Evolutionary conservation across 768 basidiomycete species (phyloP).

Genomic region (Pulveroboletus sp.): DNA sequence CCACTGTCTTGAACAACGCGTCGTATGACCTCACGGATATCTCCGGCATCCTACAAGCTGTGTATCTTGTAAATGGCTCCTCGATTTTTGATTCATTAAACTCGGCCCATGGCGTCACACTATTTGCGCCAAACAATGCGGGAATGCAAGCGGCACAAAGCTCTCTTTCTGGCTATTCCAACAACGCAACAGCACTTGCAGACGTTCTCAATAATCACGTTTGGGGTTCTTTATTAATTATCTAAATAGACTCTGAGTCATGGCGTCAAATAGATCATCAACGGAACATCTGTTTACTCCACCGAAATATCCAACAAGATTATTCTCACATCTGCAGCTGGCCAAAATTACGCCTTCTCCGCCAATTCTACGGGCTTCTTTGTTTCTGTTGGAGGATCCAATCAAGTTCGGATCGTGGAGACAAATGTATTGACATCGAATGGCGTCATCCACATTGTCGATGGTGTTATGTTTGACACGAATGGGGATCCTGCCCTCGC

Average conservation of each 20-base stretch:
- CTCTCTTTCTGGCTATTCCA: conserved; percentile 29
- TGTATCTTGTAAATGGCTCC: conserved; percentile 24
- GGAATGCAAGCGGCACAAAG: conserved; percentile 42
- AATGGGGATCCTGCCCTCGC: conserved; percentile 42
- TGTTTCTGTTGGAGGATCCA: conserved; percentile 43
- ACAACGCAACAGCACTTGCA: conserved; percentile 45
- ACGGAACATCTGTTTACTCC: conserved; percentile 66
- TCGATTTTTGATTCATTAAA: conserved; percentile 29
- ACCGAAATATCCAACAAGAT: conserved; percentile 36
- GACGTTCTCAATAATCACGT: conserved; percentile 60
- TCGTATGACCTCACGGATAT: conserved; percentile 41
- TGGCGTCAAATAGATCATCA: conserved; percentile 46
- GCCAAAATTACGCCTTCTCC: conserved; percentile 47
- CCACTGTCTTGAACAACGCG: conserved; percentile 34
- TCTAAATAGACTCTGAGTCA: background rate
- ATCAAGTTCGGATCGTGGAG: conserved; percentile 50
- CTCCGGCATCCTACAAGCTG: conserved; percentile 7
- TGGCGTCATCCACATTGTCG: conserved; percentile 65
- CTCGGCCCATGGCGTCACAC: conserved; percentile 50
- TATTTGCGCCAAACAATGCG: conserved; percentile 60
- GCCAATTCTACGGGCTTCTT: conserved; percentile 56
- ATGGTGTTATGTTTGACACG: conserved; percentile 49
- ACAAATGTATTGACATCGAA: conserved; percentile 60
- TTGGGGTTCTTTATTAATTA: conserved; percentile 12
- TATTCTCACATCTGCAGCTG: conserved; percentile 51